Conservation (phyloP, 495 filamentous ascomycete genomes). For the Immersiella caudata region DNA sequence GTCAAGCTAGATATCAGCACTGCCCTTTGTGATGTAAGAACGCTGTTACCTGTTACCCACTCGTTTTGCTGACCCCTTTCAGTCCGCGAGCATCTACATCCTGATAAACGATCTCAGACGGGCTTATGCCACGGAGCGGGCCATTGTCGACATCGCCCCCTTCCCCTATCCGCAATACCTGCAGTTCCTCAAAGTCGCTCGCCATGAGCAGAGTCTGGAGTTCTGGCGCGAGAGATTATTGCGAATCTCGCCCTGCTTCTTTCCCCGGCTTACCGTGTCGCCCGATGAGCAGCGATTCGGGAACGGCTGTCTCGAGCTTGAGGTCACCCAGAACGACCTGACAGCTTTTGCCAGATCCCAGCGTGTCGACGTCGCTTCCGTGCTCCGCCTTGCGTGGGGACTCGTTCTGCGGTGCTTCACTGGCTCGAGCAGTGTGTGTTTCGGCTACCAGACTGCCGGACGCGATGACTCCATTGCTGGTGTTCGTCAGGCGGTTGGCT, state of each 20-base stretch:
- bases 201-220: slow-evolving; percentile 37
- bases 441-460: slow-evolving; percentile 47
- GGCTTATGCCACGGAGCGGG: slow-evolving; percentile 42
- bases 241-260: slow-evolving; percentile 41
- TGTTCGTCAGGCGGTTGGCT: slow-evolving; percentile 44
- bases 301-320: slow-evolving; percentile 42
- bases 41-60: too few relatives aligned
- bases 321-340: slow-evolving; percentile 40
- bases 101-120: slow-evolving; percentile 47
- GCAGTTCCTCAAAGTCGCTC: slow-evolving; percentile 38
- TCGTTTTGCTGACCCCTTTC: too few relatives aligned
- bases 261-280: slow-evolving; percentile 40
- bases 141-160: slow-evolving; percentile 33
- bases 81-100: slow-evolving; percentile 44
- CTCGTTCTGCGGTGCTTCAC: slow-evolving; percentile 49
- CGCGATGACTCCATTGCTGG: slow-evolving; percentile 44
- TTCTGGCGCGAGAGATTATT: slow-evolving; percentile 48
- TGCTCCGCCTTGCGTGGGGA: slow-evolving; percentile 54
- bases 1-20: slow-evolving; percentile 52
- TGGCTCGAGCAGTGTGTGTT: slow-evolving; percentile 44
- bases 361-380: slow-evolving; percentile 35
- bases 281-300: slow-evolving; percentile 31
- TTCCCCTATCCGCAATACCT: slow-evolving; percentile 45
- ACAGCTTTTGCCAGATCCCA: slow-evolving; percentile 40
- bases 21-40: slow-evolving; percentile 43